Conservation (phyloP, 2,329 filamentous ascomycete species). For the Cercospora sojina region DNA sequence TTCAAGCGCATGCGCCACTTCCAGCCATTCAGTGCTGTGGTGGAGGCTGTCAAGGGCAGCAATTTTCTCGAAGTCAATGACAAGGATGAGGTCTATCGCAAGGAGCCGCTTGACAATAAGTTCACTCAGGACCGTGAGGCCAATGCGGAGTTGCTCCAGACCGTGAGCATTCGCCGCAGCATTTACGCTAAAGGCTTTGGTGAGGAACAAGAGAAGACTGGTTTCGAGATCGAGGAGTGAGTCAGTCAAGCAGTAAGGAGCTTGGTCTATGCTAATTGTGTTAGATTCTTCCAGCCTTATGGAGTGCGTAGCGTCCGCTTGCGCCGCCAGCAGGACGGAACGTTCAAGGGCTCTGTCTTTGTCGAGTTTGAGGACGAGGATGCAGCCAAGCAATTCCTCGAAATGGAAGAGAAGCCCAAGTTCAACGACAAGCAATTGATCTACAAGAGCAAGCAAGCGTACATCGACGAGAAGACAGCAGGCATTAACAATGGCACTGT, state of each 20-base stretch:
- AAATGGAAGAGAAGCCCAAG: conserved; percentile 73
- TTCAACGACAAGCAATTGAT: conserved; percentile 78
- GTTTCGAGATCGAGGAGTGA: conserved; percentile 82
- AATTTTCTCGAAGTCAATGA: conserved; percentile 70
- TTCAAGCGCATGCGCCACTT: conserved; percentile 98
- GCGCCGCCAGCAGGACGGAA: conserved; percentile 67
- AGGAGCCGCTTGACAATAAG: conserved; percentile 61
- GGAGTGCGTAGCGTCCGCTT: conserved; percentile 84
- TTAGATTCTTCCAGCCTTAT: conserved; percentile 74
- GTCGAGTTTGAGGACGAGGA: conserved; percentile 86
- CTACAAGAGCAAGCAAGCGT: conserved; percentile 85
- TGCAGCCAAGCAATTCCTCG: conserved; percentile 75
- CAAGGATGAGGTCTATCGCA: conserved; percentile 72
- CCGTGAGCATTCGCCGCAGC: conserved; percentile 68
- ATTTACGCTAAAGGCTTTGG: conserved; percentile 96
- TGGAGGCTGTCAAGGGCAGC: conserved; percentile 79
- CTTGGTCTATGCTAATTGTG: neutral
- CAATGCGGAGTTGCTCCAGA: conserved; percentile 56
- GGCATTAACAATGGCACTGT: conserved; percentile 47
- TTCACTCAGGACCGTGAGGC: conserved; percentile 54
- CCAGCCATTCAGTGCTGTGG: conserved; percentile 79
- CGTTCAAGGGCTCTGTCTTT: conserved; percentile 96
- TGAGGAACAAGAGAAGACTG: conserved; percentile 75
- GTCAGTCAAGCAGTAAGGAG: neutral
- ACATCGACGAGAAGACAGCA: conserved; percentile 58